Evolutionary conservation across 805 yeast species (phyloP).

Genomic region (Candida alai): DNA sequence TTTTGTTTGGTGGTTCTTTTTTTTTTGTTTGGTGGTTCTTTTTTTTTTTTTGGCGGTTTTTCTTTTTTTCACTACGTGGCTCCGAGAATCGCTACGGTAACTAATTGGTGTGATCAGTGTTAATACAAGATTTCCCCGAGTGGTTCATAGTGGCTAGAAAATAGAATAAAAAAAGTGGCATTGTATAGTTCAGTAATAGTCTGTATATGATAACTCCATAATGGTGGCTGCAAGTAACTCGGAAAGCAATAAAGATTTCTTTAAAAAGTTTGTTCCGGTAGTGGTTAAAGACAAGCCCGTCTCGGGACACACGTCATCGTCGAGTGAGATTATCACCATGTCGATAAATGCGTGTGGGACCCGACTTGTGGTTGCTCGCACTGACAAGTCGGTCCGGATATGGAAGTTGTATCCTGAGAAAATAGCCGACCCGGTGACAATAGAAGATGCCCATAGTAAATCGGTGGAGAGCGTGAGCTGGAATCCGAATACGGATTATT

Average conservation of each 20-base stretch:
- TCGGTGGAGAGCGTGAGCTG: conserved; percentile 43
- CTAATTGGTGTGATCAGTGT: no score
- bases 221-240: no score
- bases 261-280: conserved; percentile 19
- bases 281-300: conserved; percentile 14
- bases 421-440: conserved; percentile 32
- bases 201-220: no score
- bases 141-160: no score
- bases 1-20: no score
- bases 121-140: no score
- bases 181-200: no score
- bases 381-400: conserved; percentile 40
- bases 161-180: no score
- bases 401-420: conserved; percentile 30
- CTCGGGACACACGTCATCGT: conserved; percentile 12
- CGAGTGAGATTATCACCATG: conserved; percentile 32
- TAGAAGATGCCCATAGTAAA: conserved; percentile 39
- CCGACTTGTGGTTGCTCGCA: conserved; percentile 38
- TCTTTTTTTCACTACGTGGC: no score
- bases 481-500: conserved; percentile 45
- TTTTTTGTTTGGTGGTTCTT: no score
- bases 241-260: conserved; percentile 15
- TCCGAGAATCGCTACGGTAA: no score
- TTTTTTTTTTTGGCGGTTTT: no score
- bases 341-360: conserved; percentile 42